Conservation (phyloP, 768 basidiomycete genomes). For the Russula emetica region DNA sequence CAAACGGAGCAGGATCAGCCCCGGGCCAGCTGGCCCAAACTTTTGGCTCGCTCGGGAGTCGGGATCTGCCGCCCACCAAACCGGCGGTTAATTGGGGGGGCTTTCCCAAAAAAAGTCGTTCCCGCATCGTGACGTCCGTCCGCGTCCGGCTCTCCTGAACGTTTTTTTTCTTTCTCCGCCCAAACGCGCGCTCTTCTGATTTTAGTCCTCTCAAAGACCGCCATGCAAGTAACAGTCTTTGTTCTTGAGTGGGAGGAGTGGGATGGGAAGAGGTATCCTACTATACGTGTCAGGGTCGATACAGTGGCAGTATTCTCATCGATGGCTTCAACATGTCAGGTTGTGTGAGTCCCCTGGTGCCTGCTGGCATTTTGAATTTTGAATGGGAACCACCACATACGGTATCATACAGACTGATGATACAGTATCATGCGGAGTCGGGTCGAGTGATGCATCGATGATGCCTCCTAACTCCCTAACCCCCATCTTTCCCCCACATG, state of each 20-base stretch:
- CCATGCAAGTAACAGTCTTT: too few species aligned
- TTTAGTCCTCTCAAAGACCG: not conserved
- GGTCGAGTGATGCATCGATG: not conserved
- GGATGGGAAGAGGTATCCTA: too few species aligned
- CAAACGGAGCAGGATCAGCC: conserved; percentile 2
- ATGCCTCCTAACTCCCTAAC: not conserved
- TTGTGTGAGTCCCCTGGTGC: not conserved
- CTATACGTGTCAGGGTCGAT: too few species aligned
- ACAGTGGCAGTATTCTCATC: too few species aligned
- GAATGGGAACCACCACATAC: not conserved
- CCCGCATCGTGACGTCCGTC: not conserved
- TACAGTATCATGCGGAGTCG: too few species aligned
- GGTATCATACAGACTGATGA: not conserved
- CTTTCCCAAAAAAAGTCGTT: too few species aligned
- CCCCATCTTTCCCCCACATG: not conserved
- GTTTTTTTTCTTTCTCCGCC: not conserved
- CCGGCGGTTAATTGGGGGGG: not conserved
- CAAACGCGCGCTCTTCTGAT: not conserved
- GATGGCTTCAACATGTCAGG: too few species aligned
- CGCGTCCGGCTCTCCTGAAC: too few species aligned
- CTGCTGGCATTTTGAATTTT: not conserved
- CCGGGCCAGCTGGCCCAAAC: not conserved
- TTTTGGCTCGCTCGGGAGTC: not conserved
- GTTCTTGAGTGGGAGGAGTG: too few species aligned
- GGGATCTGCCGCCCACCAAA: not conserved